Base-by-base conservation (phyloP, 1,139 yeast species). In the Pichia inconspicua region DNA sequence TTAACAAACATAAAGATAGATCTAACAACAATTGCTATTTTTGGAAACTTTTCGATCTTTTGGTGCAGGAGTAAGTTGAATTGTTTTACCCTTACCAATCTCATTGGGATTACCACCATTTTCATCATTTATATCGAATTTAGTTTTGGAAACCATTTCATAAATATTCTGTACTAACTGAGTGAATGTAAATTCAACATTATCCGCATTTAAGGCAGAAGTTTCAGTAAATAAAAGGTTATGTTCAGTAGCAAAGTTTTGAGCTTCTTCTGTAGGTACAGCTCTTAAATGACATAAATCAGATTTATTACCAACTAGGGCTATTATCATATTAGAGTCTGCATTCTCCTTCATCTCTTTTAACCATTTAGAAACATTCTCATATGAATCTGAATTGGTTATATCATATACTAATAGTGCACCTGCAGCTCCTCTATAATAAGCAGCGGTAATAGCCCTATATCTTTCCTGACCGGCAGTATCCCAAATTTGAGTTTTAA, bases 401-500 rank as follows among this genome's bases (percentile, higher is more conserved):
- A 92, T 90, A 70, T 92, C 98, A 69, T 92, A 92, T 56, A 92
- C 96, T 54, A 92, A 84, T 60, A 92, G 74, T 2, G 98, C 98
- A 47, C 98, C 98, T 45, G 90, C 96, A 0, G 98, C 98, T 43
- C 98, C 98, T 65, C 98, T 78, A 67, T 92, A 92, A 71, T 92
- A 92, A 14, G 97, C 98, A 53, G 95, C 83, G 39, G 98, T 94
- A 64, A 92, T 92, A 46, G 98, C 97, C 61, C 98, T 80, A 72
- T 92, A 92, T 65, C 98, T 80, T 69, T 92, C 98, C 72, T 92
- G 98, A 52, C 98, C 98, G 2, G 98, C 98, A 30, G 98, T 92
- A 67, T 92, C 98, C 98, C 98, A 92, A 63, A 92, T 89, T 68
- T 94, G 98, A 9, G 97, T 97, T 69, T 92, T 92, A 63, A 94